Percentiles rank a stretch among this genome's conserved stretches.
These are phyloP conservation scores for Myxozyma udenii DNA, from an alignment of 805 yeast genomes.

Conservation along the genomic window DNA sequence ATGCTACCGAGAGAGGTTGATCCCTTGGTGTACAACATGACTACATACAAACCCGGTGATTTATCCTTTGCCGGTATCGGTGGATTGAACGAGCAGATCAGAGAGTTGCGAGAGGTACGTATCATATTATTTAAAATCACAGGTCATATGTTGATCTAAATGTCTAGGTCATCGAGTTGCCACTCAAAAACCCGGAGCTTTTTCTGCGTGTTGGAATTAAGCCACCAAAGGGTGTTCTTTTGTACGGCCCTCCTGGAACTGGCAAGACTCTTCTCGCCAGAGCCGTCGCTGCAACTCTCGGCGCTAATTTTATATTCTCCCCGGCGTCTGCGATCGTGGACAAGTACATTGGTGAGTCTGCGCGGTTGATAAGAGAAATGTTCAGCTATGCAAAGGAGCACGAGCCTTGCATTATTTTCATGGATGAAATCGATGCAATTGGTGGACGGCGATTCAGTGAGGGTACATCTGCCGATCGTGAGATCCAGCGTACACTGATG, in stretches of 20 bases:
- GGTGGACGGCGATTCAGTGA: conserved; percentile 98
- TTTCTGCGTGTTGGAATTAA: conserved; percentile 94
- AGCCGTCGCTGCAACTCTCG: conserved; percentile 98
- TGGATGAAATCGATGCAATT: conserved; percentile 98
- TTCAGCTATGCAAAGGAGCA: conserved; percentile 96
- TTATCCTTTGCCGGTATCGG: conserved; percentile 93
- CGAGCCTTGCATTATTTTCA: conserved; percentile 95
- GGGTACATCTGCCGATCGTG: conserved; percentile 98
- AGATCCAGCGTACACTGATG: conserved; percentile 96
- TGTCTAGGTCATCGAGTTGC: conserved; percentile 79
- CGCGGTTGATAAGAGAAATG: conserved; percentile 95
- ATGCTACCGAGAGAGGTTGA: conserved; percentile 96
- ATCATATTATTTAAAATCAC: neutral
- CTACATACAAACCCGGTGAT: conserved; percentile 96
- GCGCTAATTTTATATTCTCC: conserved; percentile 96
- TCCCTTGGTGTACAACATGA: conserved; percentile 97
- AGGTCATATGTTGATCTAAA: neutral
- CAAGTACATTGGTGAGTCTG: conserved; percentile 96
- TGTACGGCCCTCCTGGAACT: conserved; percentile 98
- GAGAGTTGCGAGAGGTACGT: conserved; percentile 80
- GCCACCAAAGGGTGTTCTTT: conserved; percentile 96
- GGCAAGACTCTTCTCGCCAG: conserved; percentile 95
- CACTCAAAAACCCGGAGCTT: conserved; percentile 93
- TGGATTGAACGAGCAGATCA: conserved; percentile 91
- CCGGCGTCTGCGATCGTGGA: conserved; percentile 98